Conservation (phyloP, 331 rosid genomes). For the Rhamnella rubrinervis region DNA sequence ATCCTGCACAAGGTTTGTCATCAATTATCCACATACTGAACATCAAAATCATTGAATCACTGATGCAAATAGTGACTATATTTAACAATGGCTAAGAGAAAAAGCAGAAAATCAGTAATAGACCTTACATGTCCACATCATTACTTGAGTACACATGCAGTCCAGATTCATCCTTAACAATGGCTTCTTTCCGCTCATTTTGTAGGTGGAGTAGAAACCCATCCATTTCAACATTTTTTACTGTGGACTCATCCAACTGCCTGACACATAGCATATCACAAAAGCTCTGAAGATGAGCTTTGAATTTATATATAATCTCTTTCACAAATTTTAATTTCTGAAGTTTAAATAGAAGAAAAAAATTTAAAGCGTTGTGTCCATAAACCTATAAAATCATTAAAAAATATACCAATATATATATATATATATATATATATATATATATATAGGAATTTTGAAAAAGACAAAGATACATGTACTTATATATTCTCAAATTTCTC, state of each 20-base stretch:
- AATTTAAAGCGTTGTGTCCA: not conserved
- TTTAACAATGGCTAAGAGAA: not conserved
- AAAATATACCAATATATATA: not conserved
- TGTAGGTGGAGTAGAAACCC: constrained; percentile 70
- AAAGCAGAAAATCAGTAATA: not conserved
- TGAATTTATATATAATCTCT: not conserved
- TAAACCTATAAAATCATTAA: not conserved
- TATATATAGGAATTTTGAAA: not conserved
- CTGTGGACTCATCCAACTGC: constrained; percentile 49
- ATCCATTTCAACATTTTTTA: constrained; percentile 65
- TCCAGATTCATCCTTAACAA: constrained; percentile 53
- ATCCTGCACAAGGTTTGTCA: constrained; percentile 44
- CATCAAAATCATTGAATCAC: not conserved
- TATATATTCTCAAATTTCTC: too few relatives aligned
- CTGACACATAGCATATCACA: constrained; percentile 36
- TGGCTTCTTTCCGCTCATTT: constrained; percentile 52
- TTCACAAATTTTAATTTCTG: not conserved
- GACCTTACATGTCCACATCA: constrained; percentile 79
- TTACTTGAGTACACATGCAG: constrained; percentile 68
- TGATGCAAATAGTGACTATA: not conserved
- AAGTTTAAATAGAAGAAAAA: not conserved
- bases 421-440: not conserved
- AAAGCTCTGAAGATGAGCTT: not conserved
- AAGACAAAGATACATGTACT: not conserved
- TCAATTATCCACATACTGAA: constrained; percentile 6